Evolutionary conservation across 352 stramenopile genomes (phyloP).

Genomic region (Ophiocytium majus): DNA sequence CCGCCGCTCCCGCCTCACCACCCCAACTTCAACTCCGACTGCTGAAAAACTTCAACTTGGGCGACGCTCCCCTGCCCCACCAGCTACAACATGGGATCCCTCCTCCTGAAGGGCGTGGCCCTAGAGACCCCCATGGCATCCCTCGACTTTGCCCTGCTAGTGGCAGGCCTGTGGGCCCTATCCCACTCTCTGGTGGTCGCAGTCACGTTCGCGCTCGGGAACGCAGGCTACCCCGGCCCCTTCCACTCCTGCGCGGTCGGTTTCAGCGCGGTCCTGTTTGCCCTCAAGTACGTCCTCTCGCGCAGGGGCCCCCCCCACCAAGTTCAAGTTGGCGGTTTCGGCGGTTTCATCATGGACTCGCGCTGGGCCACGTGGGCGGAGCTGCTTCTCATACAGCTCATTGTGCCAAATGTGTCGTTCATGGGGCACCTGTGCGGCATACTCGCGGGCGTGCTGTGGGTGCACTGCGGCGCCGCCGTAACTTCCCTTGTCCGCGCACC

Average conservation of each 20-base stretch:
- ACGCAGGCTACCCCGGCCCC: conserved; percentile 21
- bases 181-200: conserved; percentile 39
- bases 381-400: conserved; percentile 72
- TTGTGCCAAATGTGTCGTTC: conserved; percentile 75
- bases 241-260: conserved; percentile 52
- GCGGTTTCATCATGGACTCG: conserved; percentile 72
- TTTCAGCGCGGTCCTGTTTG: conserved; percentile 56
- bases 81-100: conserved; percentile 73
- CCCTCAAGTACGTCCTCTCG: conserved; percentile 72
- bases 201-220: conserved; percentile 31
- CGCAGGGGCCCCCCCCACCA: conserved; percentile 67
- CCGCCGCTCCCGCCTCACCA: no score
- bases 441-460: conserved; percentile 64
- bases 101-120: conserved; percentile 48
- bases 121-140: conserved; percentile 45
- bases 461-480: conserved; percentile 30
- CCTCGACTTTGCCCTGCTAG: conserved; percentile 48
- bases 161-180: conserved; percentile 27
- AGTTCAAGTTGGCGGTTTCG: no score
- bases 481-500: background rate
- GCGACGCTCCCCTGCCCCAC: background rate
- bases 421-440: conserved; percentile 78
- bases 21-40: no score
- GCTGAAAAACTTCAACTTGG: no score
- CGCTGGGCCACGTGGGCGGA: conserved; percentile 82